A percentile compares a stretch with the other conserved stretches of the same genome.
These are phyloP conservation scores for Perilla frutescens DNA, from an alignment of 257 asterid genomes.

Conservation along the genomic window DNA sequence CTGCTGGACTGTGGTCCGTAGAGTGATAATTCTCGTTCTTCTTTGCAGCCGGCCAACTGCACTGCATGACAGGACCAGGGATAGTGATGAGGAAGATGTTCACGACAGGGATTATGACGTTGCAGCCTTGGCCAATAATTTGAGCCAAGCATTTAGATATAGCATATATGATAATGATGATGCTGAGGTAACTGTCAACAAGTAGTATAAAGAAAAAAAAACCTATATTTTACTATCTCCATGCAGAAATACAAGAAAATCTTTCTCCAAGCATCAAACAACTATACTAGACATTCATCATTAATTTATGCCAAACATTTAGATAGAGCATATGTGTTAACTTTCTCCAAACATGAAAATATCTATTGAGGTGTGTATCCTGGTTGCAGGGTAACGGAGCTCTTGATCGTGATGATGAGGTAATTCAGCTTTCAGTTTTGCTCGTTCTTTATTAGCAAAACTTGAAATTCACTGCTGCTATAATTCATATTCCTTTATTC, in stretches of 20 bases:
- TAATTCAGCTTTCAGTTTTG: constrained; percentile 34
- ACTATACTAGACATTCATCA: too few relatives aligned
- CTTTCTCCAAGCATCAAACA: constrained; percentile 5
- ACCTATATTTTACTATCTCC: constrained; percentile 13
- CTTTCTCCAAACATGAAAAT: constrained; percentile 20
- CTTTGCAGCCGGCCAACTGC: constrained; percentile 93
- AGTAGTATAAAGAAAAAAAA: constrained; percentile 15
- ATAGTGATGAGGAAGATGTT: constrained; percentile 88
- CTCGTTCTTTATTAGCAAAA: neutral
- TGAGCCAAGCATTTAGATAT: constrained; percentile 91
- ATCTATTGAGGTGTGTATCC: constrained; percentile 32
- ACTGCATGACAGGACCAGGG: constrained; percentile 80
- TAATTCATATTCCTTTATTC: constrained; percentile 19
- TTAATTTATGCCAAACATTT: neutral
- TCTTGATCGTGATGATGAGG: constrained; percentile 93
- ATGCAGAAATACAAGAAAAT: neutral
- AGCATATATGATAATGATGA: constrained; percentile 81
- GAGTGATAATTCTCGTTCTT: constrained; percentile 20
- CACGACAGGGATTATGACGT: constrained; percentile 95
- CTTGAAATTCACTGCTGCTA: neutral
- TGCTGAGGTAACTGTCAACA: constrained; percentile 57
- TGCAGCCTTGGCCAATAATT: constrained; percentile 86
- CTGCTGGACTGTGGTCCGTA: constrained; percentile 24
- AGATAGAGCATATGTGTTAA: neutral
- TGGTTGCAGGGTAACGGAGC: constrained; percentile 78